phyloP scores from a whole-genome alignment of 2,329 filamentous ascomycete species.

The Alternaria conjuncta region DNA sequence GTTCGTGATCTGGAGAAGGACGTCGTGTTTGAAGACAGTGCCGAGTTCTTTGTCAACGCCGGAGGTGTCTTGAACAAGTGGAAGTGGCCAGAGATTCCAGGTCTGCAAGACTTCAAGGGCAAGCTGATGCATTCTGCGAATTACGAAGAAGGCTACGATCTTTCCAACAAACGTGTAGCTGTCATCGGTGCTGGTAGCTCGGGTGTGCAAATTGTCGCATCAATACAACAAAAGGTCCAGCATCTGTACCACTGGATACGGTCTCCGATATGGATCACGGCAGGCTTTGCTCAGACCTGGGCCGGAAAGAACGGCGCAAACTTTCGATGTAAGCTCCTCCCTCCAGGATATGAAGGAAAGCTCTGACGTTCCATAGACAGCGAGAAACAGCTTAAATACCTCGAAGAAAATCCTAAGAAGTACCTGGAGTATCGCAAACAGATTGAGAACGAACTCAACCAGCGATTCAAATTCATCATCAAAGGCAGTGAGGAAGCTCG shows the following conservation, averaged over 20 bases:
- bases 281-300: constrained; percentile 56
- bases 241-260: constrained; percentile 53
- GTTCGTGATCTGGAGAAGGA: constrained; percentile 22
- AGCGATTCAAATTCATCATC: constrained; percentile 61
- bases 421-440: constrained; percentile 57
- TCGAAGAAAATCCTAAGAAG: constrained; percentile 51
- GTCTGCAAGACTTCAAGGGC: constrained; percentile 49
- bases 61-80: constrained; percentile 38
- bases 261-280: constrained; percentile 57
- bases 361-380: constrained; percentile 36
- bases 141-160: constrained; percentile 49
- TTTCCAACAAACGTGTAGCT: constrained; percentile 49
- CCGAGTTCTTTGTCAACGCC: constrained; percentile 34
- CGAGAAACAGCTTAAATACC: constrained; percentile 49
- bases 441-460: constrained; percentile 59
- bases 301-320: constrained; percentile 56
- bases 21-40: constrained; percentile 23
- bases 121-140: constrained; percentile 54
- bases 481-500: constrained; percentile 56
- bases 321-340: constrained; percentile 45
- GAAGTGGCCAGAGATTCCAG: constrained; percentile 53
- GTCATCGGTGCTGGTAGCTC: constrained; percentile 52
- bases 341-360: no score
- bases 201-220: constrained; percentile 53
- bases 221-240: constrained; percentile 48